A percentile compares a stretch with the other conserved stretches of the same genome.
Conservation (phyloP, 108 stramenopile species). For the Conticribra weissflogii region DNA sequence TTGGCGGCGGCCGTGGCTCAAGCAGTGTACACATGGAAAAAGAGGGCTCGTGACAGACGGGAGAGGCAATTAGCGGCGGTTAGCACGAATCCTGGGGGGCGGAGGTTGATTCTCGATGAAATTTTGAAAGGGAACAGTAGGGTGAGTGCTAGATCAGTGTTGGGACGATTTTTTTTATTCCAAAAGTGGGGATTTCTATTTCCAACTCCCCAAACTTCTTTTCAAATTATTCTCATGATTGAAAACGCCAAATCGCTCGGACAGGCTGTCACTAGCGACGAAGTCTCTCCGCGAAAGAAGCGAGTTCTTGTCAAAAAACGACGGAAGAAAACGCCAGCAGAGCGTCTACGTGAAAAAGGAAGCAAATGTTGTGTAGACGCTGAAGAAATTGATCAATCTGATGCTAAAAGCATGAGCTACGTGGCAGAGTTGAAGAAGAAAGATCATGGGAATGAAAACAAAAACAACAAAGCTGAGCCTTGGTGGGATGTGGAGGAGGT, state of each 20-base stretch:
- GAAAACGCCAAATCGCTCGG: neutral
- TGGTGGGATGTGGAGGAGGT: conserved; percentile 8
- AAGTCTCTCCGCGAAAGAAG: conserved; percentile 13
- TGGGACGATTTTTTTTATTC: too few species aligned
- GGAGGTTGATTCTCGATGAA: conserved; percentile 32
- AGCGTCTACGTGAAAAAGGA: conserved; percentile 3
- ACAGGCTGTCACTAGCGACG: conserved; percentile 11
- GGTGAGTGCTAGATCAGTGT: conserved; percentile 18
- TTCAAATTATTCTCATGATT: too few species aligned
- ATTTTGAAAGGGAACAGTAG: conserved; percentile 30
- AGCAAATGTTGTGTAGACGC: neutral
- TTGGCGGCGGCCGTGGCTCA: conserved; percentile 20
- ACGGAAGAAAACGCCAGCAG: conserved; percentile 11
- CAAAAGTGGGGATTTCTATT: too few species aligned
- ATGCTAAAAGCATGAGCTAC: neutral
- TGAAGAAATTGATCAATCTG: neutral
- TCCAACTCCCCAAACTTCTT: too few species aligned
- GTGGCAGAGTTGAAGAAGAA: neutral
- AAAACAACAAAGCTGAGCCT: neutral
- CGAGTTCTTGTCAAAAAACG: conserved; percentile 29
- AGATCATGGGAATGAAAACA: neutral
- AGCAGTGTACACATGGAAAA: conserved; percentile 9
- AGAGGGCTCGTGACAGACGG: conserved; percentile 2
- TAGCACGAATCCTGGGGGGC: conserved; percentile 28
- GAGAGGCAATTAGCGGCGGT: conserved; percentile 34